Conservation (phyloP, 805 yeast genomes). For the Lipomyces kockii region DNA sequence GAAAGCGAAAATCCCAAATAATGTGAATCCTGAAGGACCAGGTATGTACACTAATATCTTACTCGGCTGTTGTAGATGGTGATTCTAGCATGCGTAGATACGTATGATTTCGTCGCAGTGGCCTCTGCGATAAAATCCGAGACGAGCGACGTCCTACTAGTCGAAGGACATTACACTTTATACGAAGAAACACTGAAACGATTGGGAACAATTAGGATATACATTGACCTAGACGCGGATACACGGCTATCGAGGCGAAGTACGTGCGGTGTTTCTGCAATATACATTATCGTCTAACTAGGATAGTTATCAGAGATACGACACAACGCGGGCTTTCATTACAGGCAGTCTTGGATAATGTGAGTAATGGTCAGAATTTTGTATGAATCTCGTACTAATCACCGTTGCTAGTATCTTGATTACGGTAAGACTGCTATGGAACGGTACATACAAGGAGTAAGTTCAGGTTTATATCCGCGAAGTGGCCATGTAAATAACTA, state of each 20-base stretch:
- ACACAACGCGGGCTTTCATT: conserved; percentile 20
- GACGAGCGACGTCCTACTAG: conserved; percentile 49
- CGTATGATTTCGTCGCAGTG: conserved; percentile 20
- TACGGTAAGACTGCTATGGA: conserved; percentile 69
- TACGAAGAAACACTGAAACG: conserved; percentile 63
- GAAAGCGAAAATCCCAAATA: neutral
- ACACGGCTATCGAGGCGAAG: conserved; percentile 80
- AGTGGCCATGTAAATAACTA: neutral
- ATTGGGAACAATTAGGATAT: conserved; percentile 68
- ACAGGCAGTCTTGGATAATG: conserved; percentile 25
- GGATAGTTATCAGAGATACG: conserved; percentile 26
- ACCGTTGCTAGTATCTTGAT: conserved; percentile 51
- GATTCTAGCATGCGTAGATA: conserved; percentile 12
- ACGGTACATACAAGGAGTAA: conserved; percentile 53
- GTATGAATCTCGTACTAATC: neutral
- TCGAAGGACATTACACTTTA: conserved; percentile 82
- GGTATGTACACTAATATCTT: conserved; percentile 12
- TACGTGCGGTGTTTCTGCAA: conserved; percentile 18
- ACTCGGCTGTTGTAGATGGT: neutral
- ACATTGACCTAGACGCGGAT: conserved; percentile 85
- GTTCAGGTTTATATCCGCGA: neutral
- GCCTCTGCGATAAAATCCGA: conserved; percentile 9
- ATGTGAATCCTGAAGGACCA: conserved; percentile 29
- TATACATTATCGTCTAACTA: neutral
- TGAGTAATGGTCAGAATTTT: neutral